phyloP scores from a whole-genome alignment of 345 rosid species.

The Tarenaya hassleriana region DNA sequence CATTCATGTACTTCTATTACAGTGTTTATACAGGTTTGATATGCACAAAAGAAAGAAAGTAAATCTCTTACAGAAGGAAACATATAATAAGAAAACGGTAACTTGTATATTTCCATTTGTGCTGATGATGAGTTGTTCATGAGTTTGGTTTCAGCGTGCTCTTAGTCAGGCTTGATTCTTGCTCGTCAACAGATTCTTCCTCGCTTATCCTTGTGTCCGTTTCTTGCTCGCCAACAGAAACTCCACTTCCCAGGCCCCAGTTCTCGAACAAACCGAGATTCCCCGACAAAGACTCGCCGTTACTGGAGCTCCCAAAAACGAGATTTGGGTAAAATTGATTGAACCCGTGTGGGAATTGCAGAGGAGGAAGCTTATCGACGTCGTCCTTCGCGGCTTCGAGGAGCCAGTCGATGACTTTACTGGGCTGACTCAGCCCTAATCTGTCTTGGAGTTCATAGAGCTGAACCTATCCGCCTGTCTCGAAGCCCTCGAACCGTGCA shows the following conservation, averaged over 20 bases:
- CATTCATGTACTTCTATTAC: no score
- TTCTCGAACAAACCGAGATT: slow-evolving; percentile 40
- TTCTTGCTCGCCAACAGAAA: no score
- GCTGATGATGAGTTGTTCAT: no score
- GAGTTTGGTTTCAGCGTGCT: no score
- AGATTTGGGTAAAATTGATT: slow-evolving; percentile 50
- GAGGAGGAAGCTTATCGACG: slow-evolving; percentile 78
- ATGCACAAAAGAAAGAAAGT: no score
- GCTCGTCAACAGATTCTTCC: no score
- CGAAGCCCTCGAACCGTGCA: slow-evolving; percentile 80
- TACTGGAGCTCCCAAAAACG: slow-evolving; percentile 20
- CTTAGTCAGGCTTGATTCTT: no score
- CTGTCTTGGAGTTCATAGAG: slow-evolving; percentile 79
- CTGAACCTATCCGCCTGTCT: slow-evolving; percentile 77
- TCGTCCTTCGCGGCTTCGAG: slow-evolving; percentile 61
- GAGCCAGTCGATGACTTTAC: slow-evolving; percentile 91
- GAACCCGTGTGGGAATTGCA: slow-evolving; percentile 59
- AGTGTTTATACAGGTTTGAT: no score
- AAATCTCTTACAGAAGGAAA: no score
- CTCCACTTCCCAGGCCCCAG: slow-evolving; percentile 39
- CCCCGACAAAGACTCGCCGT: slow-evolving; percentile 31
- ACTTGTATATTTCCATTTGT: no score
- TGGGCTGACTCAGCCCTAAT: slow-evolving; percentile 79
- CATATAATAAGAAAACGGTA: no score
- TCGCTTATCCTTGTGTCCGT: no score